A percentile compares a stretch with the other conserved stretches of the same genome.
Evolutionary conservation across 306 rosid species (phyloP).

Genomic region (Fagus crenata): DNA sequence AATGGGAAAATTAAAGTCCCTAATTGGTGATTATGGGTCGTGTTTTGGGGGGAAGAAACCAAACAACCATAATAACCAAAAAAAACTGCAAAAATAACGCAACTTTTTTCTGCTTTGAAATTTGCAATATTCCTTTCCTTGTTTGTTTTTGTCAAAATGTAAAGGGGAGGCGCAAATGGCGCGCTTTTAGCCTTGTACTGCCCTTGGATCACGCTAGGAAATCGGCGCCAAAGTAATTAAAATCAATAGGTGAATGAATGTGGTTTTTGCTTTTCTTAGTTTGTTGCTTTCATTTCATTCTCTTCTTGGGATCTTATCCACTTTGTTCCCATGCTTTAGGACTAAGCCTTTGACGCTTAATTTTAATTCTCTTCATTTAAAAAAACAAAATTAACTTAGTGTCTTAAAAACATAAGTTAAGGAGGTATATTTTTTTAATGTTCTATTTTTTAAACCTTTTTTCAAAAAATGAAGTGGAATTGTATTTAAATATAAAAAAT

Average conservation of each 20-base stretch:
- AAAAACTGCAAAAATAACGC: slow-evolving; percentile 2
- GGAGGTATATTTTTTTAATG: too few relatives aligned
- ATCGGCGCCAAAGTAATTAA: slow-evolving; percentile 44
- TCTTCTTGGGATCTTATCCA: slow-evolving; percentile 34
- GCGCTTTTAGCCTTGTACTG: slow-evolving; percentile 25
- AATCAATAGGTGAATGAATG: not conserved
- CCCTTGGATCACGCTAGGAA: slow-evolving; percentile 50
- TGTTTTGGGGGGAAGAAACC: slow-evolving; percentile 14
- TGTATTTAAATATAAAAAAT: too few relatives aligned
- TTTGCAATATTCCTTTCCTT: slow-evolving; percentile 21
- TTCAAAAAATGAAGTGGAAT: too few relatives aligned
- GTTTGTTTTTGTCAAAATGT: slow-evolving; percentile 26
- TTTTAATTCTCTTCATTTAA: not conserved
- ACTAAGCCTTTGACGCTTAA: slow-evolving; percentile 22
- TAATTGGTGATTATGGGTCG: slow-evolving; percentile 23
- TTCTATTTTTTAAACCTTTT: too few relatives aligned
- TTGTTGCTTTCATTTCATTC: slow-evolving; percentile 33
- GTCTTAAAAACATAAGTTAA: too few relatives aligned
- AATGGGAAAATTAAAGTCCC: slow-evolving; percentile 31
- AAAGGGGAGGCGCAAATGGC: slow-evolving; percentile 63
- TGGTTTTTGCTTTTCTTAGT: slow-evolving; percentile 31
- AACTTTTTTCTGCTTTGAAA: slow-evolving; percentile 7
- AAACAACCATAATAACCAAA: slow-evolving; percentile 14
- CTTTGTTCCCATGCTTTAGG: slow-evolving; percentile 43
- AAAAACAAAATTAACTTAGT: too few relatives aligned